Base-by-base conservation (phyloP, 306 rosid genomes). In the Dalbergia cultrata region DNA sequence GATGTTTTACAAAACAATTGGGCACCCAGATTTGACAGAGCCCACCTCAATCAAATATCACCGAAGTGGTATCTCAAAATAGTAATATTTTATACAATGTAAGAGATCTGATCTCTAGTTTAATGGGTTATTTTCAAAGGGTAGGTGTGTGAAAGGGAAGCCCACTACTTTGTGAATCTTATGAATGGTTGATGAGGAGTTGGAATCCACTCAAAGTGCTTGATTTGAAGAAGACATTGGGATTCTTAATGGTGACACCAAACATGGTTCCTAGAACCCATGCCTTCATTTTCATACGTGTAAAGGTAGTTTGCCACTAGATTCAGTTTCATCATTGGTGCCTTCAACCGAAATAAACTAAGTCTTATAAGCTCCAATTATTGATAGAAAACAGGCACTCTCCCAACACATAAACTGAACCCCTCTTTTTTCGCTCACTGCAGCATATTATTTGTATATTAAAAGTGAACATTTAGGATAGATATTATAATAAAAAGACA, bases 131-230 rank as follows among this genome's bases (percentile, higher is more conserved):
- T 86, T 90, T 90, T 86, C 65, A 82, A 80, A 21, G 79, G 63
- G 92, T 92, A 87, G 98, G 97, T 92, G 92, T 68, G 74, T 89
- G 97, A 95, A 90, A 91, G 87, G 90, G 98, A 92, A 87, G 88
- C 86, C 92, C 97, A 92, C 97, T 87, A 91, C 57, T 64, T 17
- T 26, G 59, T 77, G 90, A 86, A 82, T 74, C 87, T 75, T 74
- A 81, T 75, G 54, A 69, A 85, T 85, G 87, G 97, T 91, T 93
- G 94, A 88, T 60, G 91, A 76, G 90, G 98, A 90, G 98, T 95
- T 91, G 98, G 98, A 92, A 87, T 91, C 94, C 98, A 95, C 98
- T 92, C 80, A 83, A 83, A 85, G 83, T 82, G 97, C 87, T 83
- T 81, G 89, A 77, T 80, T 70, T 91, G 87, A 84, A 88, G 75